Evolutionary conservation across 768 basidiomycete species (phyloP).

Genomic region (Cystoderma amianthinum): DNA sequence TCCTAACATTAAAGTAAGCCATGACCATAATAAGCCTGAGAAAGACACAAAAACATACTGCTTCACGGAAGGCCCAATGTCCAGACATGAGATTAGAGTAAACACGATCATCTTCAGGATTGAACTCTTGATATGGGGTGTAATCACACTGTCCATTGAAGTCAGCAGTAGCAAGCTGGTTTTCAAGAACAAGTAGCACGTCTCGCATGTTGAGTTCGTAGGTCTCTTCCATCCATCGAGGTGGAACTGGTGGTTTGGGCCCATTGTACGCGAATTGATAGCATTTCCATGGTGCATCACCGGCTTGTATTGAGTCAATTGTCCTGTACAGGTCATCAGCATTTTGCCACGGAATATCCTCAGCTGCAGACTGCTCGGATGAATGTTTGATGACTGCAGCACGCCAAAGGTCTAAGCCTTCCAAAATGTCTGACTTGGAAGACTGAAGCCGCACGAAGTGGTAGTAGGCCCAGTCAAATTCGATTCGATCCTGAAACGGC

Average conservation of each 20-base stretch:
- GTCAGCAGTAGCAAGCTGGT: slow-evolving; percentile 14
- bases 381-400: too few relatives aligned
- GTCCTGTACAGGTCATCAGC: too few relatives aligned
- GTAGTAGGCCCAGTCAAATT: slow-evolving; percentile 21
- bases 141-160: slow-evolving; percentile 14
- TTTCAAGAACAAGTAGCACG: slow-evolving; percentile 7
- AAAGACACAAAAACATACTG: slow-evolving; percentile 18
- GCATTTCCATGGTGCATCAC: too few relatives aligned
- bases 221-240: too few relatives aligned
- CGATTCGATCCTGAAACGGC: slow-evolving; percentile 15
- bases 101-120: slow-evolving; percentile 7
- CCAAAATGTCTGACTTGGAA: slow-evolving; percentile 11
- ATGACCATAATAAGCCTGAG: too few relatives aligned
- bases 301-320: too few relatives aligned
- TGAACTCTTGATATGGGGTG: slow-evolving; percentile 16
- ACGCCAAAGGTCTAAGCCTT: slow-evolving; percentile 15
- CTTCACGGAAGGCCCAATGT: slow-evolving; percentile 24
- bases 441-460: slow-evolving; percentile 16
- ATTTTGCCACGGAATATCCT: too few relatives aligned
- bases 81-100: slow-evolving; percentile 28
- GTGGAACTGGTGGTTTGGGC: too few relatives aligned
- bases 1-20: too few relatives aligned
- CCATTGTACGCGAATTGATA: too few relatives aligned
- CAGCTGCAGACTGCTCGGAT: too few relatives aligned
- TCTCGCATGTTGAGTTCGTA: too few relatives aligned